These are phyloP conservation scores for Exophiala xenobiotica DNA, from an alignment of 2,329 filamentous ascomycete species.

Conservation along the genomic window DNA sequence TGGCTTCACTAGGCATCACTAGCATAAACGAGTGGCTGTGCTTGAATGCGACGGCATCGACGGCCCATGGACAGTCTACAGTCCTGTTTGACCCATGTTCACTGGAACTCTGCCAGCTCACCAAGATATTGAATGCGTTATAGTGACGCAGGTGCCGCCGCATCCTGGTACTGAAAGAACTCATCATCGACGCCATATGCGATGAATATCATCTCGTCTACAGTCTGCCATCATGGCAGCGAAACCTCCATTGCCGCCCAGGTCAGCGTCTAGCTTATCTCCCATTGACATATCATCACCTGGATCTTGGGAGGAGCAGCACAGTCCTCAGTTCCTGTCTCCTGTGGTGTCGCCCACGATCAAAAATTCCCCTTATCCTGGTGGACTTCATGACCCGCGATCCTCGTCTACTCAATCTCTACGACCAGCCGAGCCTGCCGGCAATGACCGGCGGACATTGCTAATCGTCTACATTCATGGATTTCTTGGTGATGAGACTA, in stretches of 20 bases:
- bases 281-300: background rate
- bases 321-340: constrained; percentile 1
- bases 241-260: constrained; percentile 15
- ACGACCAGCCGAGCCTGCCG: constrained; percentile 34
- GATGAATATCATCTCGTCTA: background rate
- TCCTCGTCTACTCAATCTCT: constrained; percentile 35
- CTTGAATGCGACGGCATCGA: background rate
- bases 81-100: background rate
- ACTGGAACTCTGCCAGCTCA: background rate
- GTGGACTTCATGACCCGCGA: constrained; percentile 32
- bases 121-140: no score
- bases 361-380: constrained; percentile 5
- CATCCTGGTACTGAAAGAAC: no score
- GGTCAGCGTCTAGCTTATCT: background rate
- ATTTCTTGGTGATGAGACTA: constrained; percentile 84
- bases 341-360: background rate
- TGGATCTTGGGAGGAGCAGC: background rate
- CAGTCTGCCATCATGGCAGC: constrained; percentile 15
- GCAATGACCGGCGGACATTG: constrained; percentile 51
- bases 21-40: background rate
- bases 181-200: background rate
- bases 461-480: constrained; percentile 85
- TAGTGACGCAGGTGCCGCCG: no score
- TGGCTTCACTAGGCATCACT: no score
- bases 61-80: no score